Evolutionary conservation across 805 yeast genomes (phyloP).

Genomic region (Kregervanrija delftensis): DNA sequence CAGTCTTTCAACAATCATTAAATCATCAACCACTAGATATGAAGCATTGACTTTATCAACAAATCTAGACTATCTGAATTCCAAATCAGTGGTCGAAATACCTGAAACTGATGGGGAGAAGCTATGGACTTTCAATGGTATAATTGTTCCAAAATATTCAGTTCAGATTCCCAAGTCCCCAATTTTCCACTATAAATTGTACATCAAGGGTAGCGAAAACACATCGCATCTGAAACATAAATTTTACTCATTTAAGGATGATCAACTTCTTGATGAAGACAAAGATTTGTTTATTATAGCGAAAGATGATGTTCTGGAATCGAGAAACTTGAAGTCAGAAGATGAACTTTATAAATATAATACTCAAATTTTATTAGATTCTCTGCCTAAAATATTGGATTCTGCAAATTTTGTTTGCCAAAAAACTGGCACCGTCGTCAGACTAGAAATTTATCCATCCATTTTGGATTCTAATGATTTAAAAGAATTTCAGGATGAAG

Average conservation of each 20-base stretch:
- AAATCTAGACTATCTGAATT: constrained; percentile 13
- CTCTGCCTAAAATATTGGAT: constrained; percentile 34
- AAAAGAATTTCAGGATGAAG: constrained; percentile 37
- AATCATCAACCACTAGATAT: constrained; percentile 14
- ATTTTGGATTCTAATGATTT: constrained; percentile 45
- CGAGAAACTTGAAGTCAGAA: not conserved
- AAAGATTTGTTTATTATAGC: constrained; percentile 16
- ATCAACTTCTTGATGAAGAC: constrained; percentile 21
- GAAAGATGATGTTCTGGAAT: not conserved
- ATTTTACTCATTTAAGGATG: constrained; percentile 22
- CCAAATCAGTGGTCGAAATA: constrained; percentile 2
- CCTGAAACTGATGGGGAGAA: constrained; percentile 8
- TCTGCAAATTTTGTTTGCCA: constrained; percentile 41
- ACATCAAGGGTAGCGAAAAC: constrained; percentile 17
- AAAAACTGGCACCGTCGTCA: constrained; percentile 38
- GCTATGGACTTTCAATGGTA: constrained; percentile 19
- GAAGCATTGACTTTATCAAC: constrained; percentile 32
- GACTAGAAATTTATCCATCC: constrained; percentile 46
- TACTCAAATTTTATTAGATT: constrained; percentile 10
- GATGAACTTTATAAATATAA: constrained; percentile 9
- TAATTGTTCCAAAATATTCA: constrained; percentile 17
- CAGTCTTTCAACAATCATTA: constrained; percentile 1
- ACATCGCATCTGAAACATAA: constrained; percentile 15
- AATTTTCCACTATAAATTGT: constrained; percentile 22
- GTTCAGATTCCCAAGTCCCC: constrained; percentile 14